A percentile compares a stretch with the other conserved stretches of the same genome.
Evolutionary conservation across 1,284 basidiomycete species (phyloP).

Genomic region (Cystobasidium sp.): DNA sequence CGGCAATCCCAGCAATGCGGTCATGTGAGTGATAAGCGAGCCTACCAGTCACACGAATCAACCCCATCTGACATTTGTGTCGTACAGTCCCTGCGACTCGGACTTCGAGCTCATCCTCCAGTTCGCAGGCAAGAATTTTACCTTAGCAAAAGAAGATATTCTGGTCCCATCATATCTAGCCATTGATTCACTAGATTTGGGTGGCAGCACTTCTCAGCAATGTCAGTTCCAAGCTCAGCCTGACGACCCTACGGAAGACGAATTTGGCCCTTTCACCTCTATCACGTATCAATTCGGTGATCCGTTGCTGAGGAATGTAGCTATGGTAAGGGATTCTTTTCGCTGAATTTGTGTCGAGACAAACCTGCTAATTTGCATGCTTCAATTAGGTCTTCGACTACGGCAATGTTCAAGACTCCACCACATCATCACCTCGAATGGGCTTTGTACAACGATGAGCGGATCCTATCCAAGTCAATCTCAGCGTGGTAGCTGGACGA

Average conservation of each 20-base stretch:
- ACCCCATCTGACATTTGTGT: not conserved
- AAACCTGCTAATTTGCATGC: not conserved
- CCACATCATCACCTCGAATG: slow-evolving; percentile 14
- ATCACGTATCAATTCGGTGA: slow-evolving; percentile 35
- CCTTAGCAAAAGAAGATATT: slow-evolving; percentile 43
- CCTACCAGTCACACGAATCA: not conserved
- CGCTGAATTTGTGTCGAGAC: not conserved
- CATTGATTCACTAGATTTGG: slow-evolving; percentile 16
- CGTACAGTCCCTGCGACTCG: slow-evolving; percentile 17
- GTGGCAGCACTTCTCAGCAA: slow-evolving; percentile 3
- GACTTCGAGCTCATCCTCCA: slow-evolving; percentile 46
- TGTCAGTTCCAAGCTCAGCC: slow-evolving; percentile 41
- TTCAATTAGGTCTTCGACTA: slow-evolving; percentile 27
- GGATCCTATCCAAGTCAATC: not conserved
- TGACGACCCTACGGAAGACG: slow-evolving; percentile 19
- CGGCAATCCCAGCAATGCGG: slow-evolving; percentile 21
- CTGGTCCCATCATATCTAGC: slow-evolving; percentile 37
- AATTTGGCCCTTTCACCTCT: slow-evolving; percentile 35
- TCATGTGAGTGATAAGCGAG: not conserved
- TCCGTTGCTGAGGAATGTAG: slow-evolving; percentile 35
- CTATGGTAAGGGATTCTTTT: slow-evolving; percentile 3
- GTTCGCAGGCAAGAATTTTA: slow-evolving; percentile 42
- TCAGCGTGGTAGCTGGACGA: not conserved
- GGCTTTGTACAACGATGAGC: slow-evolving; percentile 20
- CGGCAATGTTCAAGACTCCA: slow-evolving; percentile 29